Evolutionary conservation across 495 filamentous ascomycete genomes (phyloP).

Genomic region (Cetradonia linearis): DNA sequence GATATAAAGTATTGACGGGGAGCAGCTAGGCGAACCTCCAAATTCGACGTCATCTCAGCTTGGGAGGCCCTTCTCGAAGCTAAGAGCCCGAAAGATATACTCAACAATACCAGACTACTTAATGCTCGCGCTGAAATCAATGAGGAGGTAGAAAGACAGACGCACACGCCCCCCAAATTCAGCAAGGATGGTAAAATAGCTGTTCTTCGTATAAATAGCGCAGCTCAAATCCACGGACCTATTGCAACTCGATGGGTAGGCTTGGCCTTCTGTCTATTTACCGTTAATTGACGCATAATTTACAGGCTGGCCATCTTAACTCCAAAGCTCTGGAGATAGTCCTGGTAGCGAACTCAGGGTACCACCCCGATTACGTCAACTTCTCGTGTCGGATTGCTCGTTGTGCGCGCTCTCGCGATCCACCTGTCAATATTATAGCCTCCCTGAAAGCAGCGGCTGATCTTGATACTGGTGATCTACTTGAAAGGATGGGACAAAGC

Average conservation of each 20-base stretch:
- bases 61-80: constrained; percentile 42
- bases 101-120: constrained; percentile 35
- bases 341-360: constrained; percentile 49
- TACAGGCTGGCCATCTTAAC: constrained; percentile 36
- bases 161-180: constrained; percentile 47
- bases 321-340: constrained; percentile 44
- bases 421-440: constrained; percentile 47
- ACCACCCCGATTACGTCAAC: constrained; percentile 44
- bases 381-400: constrained; percentile 49
- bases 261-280: too few species aligned
- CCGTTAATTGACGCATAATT: background rate
- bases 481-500: constrained; percentile 39
- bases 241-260: constrained; percentile 47
- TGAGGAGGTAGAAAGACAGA: constrained; percentile 44
- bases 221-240: constrained; percentile 47
- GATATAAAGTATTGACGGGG: background rate
- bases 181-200: constrained; percentile 45
- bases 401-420: constrained; percentile 34
- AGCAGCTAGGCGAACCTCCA: constrained; percentile 39
- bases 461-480: constrained; percentile 32
- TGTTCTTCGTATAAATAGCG: constrained; percentile 43
- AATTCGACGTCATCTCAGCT: constrained; percentile 42
- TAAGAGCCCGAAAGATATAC: constrained; percentile 34
- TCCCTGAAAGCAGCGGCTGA: constrained; percentile 38
- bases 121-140: constrained; percentile 42